These are phyloP conservation scores for Cantharellus anzutake DNA, from an alignment of 768 basidiomycete species.

Conservation along the genomic window DNA sequence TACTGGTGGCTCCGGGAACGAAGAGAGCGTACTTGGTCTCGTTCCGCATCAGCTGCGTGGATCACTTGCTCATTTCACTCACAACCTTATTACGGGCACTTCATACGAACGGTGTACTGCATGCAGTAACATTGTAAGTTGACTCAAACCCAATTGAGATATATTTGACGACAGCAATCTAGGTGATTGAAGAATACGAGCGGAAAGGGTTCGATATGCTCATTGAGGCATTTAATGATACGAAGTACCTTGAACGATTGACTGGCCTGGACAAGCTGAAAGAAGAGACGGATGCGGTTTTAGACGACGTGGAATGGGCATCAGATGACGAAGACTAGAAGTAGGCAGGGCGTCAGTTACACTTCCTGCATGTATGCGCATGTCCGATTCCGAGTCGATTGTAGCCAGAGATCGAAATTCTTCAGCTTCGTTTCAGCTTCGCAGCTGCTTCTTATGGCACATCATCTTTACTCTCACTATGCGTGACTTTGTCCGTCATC, in stretches of 20 bases:
- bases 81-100: slow-evolving; percentile 64
- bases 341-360: background rate
- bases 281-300: slow-evolving; percentile 47
- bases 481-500: too few species aligned
- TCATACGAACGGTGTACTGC: slow-evolving; percentile 82
- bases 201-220: slow-evolving; percentile 65
- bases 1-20: background rate
- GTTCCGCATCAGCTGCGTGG: slow-evolving; percentile 93
- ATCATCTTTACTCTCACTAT: too few species aligned
- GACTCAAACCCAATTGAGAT: background rate
- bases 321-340: slow-evolving; percentile 8
- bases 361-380: too few species aligned
- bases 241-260: slow-evolving; percentile 47
- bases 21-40: slow-evolving; percentile 48
- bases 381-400: too few species aligned
- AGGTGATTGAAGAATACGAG: slow-evolving; percentile 75
- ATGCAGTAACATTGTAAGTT: slow-evolving; percentile 57
- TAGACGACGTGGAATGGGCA: slow-evolving; percentile 58
- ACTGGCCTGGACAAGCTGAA: slow-evolving; percentile 68
- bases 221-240: slow-evolving; percentile 64
- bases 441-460: too few species aligned
- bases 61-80: slow-evolving; percentile 72
- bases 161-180: background rate
- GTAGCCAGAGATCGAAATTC: too few species aligned
- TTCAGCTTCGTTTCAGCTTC: too few species aligned